Evolutionary conservation across 371 early-diverging fungal species (phyloP), one percentile per base, ranked within the genome.

Genomic region (Lichtheimia corymbifera): DNA sequence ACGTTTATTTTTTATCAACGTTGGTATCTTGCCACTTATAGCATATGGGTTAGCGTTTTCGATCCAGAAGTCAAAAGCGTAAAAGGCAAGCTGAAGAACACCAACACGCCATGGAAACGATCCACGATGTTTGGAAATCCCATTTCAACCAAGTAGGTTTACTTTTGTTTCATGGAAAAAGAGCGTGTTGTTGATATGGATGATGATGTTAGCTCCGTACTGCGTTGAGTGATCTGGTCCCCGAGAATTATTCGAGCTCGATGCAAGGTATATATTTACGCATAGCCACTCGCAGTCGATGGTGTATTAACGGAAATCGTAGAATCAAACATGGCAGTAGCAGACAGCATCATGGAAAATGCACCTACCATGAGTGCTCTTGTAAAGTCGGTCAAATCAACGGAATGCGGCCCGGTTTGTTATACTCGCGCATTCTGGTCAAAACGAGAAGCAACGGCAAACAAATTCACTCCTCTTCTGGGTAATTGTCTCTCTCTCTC

Each of bases 81-180:
- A 40, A 41, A 50, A 20, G 55, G 12, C n/a, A 13, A 18, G 22
- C 64, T 22, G 49, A 61, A 64, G 44, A 55, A 0, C 41, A 18
- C 17, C 50, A 53, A 13, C 58, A 59, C 40, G n/a, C 54, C 12
- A 59, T 27, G n/a, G 59, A 61, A 43, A 17, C 54, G 20, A 30
- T 49, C 14, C 53, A 61, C 11, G 25, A 53, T 40, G 24, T 51
- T 18, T 68, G 64, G 68, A 55, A 59, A 14, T 14, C 53, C 6
- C 64, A 64, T 6, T 64, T 61, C 24, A 55, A 53, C 30, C 61
- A 54, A 59, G 68, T 68, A 58, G 12, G 17, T 30, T 53, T 50
- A 5, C 40, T 11, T 28, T 40, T 40, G 7, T 35, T n/a, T 18
- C 25, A 41, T 55, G 14, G 22, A 9, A 50, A 51, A 40, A 51